Evolutionary conservation across 345 rosid species (phyloP).

Genomic region (Alliaria petiolata): DNA sequence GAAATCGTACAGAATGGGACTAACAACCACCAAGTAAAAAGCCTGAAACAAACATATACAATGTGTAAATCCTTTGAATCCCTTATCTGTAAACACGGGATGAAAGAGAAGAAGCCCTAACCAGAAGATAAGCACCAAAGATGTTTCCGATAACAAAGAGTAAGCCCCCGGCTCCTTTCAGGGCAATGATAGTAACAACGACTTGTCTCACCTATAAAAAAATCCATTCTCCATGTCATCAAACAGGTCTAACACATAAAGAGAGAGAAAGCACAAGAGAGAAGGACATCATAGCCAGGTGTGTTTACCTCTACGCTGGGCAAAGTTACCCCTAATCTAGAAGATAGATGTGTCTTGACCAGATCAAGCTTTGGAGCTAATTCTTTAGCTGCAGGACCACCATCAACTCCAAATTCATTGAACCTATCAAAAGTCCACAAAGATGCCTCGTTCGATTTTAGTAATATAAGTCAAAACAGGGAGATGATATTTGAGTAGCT

Average conservation of each 20-base stretch:
- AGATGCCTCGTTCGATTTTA: neutral
- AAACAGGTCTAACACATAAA: too few relatives aligned
- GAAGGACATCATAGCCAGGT: neutral
- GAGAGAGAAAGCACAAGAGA: neutral
- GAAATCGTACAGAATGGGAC: slow-evolving; percentile 82
- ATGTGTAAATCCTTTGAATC: neutral
- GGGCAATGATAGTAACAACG: slow-evolving; percentile 34
- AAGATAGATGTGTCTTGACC: slow-evolving; percentile 50
- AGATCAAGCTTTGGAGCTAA: slow-evolving; percentile 59
- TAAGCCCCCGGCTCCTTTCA: slow-evolving; percentile 77
- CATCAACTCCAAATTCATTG: slow-evolving; percentile 72
- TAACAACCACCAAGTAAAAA: slow-evolving; percentile 48
- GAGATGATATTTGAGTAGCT: neutral
- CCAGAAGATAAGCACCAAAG: slow-evolving; percentile 77
- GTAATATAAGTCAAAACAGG: neutral
- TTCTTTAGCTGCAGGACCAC: slow-evolving; percentile 88
- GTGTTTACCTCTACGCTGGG: slow-evolving; percentile 64
- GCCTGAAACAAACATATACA: slow-evolving; percentile 39
- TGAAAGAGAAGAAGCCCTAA: slow-evolving; percentile 36
- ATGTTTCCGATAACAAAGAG: slow-evolving; percentile 72
- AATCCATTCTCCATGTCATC: slow-evolving; percentile 2
- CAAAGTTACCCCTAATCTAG: slow-evolving; percentile 43
- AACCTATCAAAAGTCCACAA: slow-evolving; percentile 20
- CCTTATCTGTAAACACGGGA: neutral
- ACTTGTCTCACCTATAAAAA: slow-evolving; percentile 53